Conservation (phyloP, 352 stramenopile species). For the Pythium folliculosum region DNA sequence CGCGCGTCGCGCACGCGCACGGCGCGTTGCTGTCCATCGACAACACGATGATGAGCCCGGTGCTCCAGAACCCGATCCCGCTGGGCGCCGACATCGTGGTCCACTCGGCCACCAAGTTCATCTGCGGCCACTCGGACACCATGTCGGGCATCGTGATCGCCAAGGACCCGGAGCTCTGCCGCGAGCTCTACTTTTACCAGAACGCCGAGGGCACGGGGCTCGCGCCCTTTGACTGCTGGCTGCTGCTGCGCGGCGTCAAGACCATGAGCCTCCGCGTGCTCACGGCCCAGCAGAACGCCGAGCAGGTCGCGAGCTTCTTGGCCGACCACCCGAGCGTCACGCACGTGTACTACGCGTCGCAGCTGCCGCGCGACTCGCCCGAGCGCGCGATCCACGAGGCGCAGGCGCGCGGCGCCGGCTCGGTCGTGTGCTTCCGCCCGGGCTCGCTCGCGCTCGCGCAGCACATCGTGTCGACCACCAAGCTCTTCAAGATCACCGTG, state of each 20-base stretch:
- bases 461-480: constrained; percentile 90
- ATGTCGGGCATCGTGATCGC: constrained; percentile 93
- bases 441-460: constrained; percentile 86
- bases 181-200: constrained; percentile 90
- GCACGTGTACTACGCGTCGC: constrained; percentile 91
- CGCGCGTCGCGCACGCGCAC: constrained; percentile 77
- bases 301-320: constrained; percentile 89
- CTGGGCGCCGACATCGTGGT: constrained; percentile 96
- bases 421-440: constrained; percentile 91
- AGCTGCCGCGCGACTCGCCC: constrained; percentile 64
- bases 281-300: constrained; percentile 87
- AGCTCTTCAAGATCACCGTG: constrained; percentile 94
- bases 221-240: constrained; percentile 90
- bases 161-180: constrained; percentile 79
- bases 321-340: constrained; percentile 80
- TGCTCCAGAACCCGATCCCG: constrained; percentile 92
- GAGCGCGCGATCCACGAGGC: constrained; percentile 85
- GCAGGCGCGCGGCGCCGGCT: constrained; percentile 83
- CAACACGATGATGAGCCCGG: constrained; percentile 97
- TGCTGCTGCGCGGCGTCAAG: constrained; percentile 89
- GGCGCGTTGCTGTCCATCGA: constrained; percentile 90
- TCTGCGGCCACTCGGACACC: constrained; percentile 97
- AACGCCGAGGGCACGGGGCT: constrained; percentile 90
- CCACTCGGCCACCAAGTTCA: constrained; percentile 98
- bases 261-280: constrained; percentile 87